Evolutionary conservation across 768 basidiomycete genomes (phyloP).

Genomic region (Crassisporium funariophilum): DNA sequence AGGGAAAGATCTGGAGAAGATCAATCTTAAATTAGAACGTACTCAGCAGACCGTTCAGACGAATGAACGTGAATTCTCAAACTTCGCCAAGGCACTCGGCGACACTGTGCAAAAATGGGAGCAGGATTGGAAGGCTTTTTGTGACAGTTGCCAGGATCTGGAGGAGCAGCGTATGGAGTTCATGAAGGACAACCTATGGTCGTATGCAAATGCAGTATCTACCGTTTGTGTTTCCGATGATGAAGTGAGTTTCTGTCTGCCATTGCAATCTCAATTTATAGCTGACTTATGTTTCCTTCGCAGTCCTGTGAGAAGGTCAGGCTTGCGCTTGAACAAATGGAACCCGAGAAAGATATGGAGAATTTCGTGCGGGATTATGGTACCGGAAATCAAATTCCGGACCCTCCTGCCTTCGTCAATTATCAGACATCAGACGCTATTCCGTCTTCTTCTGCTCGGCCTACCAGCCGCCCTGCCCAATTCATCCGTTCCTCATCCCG

Average conservation of each 20-base stretch:
- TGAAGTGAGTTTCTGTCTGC: slow-evolving; percentile 58
- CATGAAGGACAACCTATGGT: slow-evolving; percentile 95
- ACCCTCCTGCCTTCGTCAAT: slow-evolving; percentile 86
- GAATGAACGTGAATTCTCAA: slow-evolving; percentile 92
- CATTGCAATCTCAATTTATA: slow-evolving; percentile 1
- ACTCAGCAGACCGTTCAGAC: slow-evolving; percentile 89
- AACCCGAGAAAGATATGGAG: slow-evolving; percentile 86
- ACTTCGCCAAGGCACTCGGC: slow-evolving; percentile 76
- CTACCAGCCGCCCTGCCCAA: slow-evolving; percentile 57
- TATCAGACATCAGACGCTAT: slow-evolving; percentile 70
- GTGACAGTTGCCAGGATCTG: slow-evolving; percentile 92
- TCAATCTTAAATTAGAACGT: slow-evolving; percentile 82
- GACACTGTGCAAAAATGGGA: slow-evolving; percentile 90
- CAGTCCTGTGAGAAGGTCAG: slow-evolving; percentile 93
- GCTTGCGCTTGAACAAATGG: slow-evolving; percentile 84
- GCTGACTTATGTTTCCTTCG: slow-evolving; percentile 2
- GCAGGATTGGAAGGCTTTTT: slow-evolving; percentile 90
- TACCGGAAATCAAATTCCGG: slow-evolving; percentile 86
- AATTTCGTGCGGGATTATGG: slow-evolving; percentile 88
- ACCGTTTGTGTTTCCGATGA: slow-evolving; percentile 95
- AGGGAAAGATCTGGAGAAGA: slow-evolving; percentile 91
- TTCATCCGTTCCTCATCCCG: slow-evolving; percentile 51
- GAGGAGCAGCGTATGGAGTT: slow-evolving; percentile 95
- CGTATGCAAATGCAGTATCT: slow-evolving; percentile 94
- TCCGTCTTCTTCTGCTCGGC: slow-evolving; percentile 57